A percentile compares a stretch with the other conserved stretches of the same genome.
Evolutionary conservation across 305 asterid genomes (phyloP).

Genomic region (Solanum hybrid): DNA sequence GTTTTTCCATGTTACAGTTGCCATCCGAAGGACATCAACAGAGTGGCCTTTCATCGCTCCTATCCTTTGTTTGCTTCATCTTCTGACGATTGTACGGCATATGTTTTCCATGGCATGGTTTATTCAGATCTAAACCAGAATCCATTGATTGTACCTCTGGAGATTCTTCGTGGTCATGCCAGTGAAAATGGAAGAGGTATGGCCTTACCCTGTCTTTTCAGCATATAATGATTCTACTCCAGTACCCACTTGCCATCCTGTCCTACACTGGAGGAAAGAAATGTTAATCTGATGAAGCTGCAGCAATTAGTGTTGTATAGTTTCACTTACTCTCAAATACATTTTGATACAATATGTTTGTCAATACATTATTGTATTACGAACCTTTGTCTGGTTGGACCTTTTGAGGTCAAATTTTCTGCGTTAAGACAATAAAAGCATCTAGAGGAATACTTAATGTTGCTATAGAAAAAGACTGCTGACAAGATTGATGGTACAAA

Average conservation of each 20-base stretch:
- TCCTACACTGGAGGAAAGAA: background rate
- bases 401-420: background rate
- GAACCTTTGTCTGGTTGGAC: background rate
- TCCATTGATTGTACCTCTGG: conserved; percentile 78
- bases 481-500: background rate
- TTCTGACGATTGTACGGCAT: conserved; percentile 92
- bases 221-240: background rate
- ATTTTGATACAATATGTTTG: background rate
- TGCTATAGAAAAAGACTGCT: background rate
- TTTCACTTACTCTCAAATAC: background rate
- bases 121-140: conserved; percentile 86
- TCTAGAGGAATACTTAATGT: background rate
- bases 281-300: background rate
- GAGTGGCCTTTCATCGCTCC: conserved; percentile 74
- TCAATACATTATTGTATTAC: background rate
- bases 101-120: conserved; percentile 87
- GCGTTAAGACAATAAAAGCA: background rate
- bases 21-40: conserved; percentile 71
- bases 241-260: background rate
- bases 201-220: background rate
- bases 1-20: conserved; percentile 34
- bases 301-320: background rate
- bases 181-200: conserved; percentile 72
- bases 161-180: conserved; percentile 85
- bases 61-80: conserved; percentile 89